phyloP scores from a whole-genome alignment of 1,284 basidiomycete species.

The Cryptococcus maquisensis region DNA sequence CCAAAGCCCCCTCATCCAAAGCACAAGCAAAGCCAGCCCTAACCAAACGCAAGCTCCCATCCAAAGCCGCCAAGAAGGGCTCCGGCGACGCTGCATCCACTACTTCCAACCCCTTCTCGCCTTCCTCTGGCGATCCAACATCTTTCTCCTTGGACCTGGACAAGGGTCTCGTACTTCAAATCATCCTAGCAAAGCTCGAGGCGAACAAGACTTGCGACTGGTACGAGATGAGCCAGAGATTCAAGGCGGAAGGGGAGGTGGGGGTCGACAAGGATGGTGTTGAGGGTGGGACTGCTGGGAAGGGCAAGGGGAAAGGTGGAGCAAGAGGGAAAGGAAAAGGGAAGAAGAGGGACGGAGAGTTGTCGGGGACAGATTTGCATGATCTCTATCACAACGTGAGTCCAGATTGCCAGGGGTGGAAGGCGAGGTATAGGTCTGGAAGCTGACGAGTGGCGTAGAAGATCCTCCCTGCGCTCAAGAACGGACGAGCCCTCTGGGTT shows the following conservation, averaged over 20 bases:
- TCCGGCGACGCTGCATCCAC: too few relatives aligned
- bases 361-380: slow-evolving; percentile 24
- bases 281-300: neutral
- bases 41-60: too few relatives aligned
- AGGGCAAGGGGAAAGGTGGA: slow-evolving; percentile 2
- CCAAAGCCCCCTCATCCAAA: too few relatives aligned
- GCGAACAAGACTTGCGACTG: slow-evolving; percentile 29
- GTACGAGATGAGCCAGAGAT: slow-evolving; percentile 20
- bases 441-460: neutral
- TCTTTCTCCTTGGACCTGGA: neutral
- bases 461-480: neutral
- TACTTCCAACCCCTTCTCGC: too few relatives aligned
- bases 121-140: too few relatives aligned
- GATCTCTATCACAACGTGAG: slow-evolving; percentile 34
- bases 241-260: slow-evolving; percentile 1
- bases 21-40: too few relatives aligned
- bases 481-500: neutral
- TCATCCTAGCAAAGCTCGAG: slow-evolving; percentile 33
- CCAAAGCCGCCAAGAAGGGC: too few relatives aligned
- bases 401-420: neutral
- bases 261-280: neutral
- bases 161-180: slow-evolving; percentile 22
- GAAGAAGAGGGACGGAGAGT: neutral
- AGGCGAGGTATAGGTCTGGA: neutral
- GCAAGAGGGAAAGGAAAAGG: neutral